Percentiles rank a stretch among this genome's conserved stretches.
phyloP scores from a whole-genome alignment of 2,329 filamentous ascomycete species.

The Fusarium sp. region DNA sequence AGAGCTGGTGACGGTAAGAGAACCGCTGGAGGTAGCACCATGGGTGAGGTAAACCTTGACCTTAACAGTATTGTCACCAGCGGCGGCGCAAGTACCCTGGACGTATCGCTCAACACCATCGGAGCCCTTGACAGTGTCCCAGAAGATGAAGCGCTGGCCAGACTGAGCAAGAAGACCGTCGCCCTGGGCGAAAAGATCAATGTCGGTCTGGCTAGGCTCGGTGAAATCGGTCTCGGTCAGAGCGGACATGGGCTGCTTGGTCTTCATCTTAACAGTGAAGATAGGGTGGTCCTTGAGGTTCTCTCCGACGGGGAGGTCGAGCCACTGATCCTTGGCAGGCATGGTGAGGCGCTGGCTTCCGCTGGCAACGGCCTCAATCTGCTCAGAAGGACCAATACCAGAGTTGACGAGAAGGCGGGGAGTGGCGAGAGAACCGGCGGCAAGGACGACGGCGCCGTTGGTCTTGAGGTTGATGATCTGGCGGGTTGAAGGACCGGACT shows the following conservation, averaged over 20 bases:
- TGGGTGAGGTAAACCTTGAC: conserved; percentile 62
- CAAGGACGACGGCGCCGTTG: conserved; percentile 64
- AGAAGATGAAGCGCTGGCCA: conserved; percentile 58
- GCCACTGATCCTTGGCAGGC: conserved; percentile 62
- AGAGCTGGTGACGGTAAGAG: conserved; percentile 52
- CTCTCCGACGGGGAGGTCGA: conserved; percentile 66
- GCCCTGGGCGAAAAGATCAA: conserved; percentile 48
- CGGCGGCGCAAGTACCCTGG: conserved; percentile 57
- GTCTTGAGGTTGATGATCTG: conserved; percentile 40
- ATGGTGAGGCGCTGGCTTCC: conserved; percentile 62
- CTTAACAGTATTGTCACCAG: conserved; percentile 53
- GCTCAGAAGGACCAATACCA: conserved; percentile 70
- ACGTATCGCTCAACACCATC: conserved; percentile 50
- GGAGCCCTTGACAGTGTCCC: conserved; percentile 54
- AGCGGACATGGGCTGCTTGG: conserved; percentile 53
- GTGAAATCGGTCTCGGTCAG: conserved; percentile 36
- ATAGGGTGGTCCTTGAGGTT: conserved; percentile 67
- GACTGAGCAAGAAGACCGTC: conserved; percentile 55
- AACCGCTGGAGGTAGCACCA: conserved; percentile 57
- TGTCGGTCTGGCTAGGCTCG: conserved; percentile 38
- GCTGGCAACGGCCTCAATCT: conserved; percentile 62
- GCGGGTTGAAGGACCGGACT: conserved; percentile 61
- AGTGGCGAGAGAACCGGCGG: conserved; percentile 75
- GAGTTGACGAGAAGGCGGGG: conserved; percentile 69
- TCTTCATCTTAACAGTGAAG: conserved; percentile 49